Evolutionary conservation across 2,329 filamentous ascomycete genomes (phyloP), one percentile per base, ranked within the genome.

Genomic region (Pseudocercospora musae): DNA sequence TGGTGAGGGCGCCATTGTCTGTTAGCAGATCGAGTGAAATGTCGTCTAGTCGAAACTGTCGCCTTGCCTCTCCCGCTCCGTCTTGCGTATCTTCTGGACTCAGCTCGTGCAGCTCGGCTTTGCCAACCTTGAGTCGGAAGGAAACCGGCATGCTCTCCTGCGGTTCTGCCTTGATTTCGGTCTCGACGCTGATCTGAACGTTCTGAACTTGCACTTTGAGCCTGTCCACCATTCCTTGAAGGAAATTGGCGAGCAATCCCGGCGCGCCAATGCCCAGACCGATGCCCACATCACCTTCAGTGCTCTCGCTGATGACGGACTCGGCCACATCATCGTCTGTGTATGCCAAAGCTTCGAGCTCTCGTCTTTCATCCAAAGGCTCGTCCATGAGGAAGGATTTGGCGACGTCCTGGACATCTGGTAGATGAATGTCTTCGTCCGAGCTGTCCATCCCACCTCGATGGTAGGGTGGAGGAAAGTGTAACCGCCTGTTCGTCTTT

Each of bases 381-480:
- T 92, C 87, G 1, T 88, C 85, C 67, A 89, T 82, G n/a, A 94
- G 79, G 72, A 94, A 94, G 0, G 90, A 93, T 72, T 89, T 84
- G 13, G 91, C 90, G 13, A 95, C 80, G 67, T 92, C 88, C 61
- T 87, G 85, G 1, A 89, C 84, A 23, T 89, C 89, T 0, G 89
- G 90, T 2, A 92, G 68, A 60, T 77, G 69, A 15, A 75, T 70
- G 9, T 76, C 72, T 5, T 75, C 75, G 5, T 72, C 71, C 4
- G 74, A 68, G 6, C 74, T 74, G 40, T 18, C 48, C 64, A 58
- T 10, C n/a, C 62, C 70, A 13, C 64, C 68, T 2, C 62, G 64
- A 60, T 67, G 61, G 48, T 69, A 64, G 18, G 68, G 62, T 13
- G 72, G 66, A 21, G 73, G 72, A 25, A 71, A 73, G 31, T 68